These are phyloP conservation scores for Sisymbrium altissimum DNA, from an alignment of 345 rosid genomes.

Conservation along the genomic window DNA sequence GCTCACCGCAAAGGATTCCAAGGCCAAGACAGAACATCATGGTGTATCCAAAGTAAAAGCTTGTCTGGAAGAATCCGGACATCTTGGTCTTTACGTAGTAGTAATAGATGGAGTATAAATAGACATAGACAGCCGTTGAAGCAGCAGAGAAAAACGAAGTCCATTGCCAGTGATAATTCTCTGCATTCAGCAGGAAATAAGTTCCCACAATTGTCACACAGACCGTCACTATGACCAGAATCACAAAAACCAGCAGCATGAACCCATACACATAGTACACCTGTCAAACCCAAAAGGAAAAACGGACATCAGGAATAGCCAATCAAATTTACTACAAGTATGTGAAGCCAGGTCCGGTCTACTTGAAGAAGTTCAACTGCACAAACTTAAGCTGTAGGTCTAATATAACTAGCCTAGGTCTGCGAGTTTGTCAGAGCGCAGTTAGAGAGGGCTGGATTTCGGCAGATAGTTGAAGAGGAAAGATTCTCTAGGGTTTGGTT, in stretches of 20 bases:
- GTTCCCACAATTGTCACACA: conserved; percentile 95
- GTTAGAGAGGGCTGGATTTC: background rate
- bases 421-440: background rate
- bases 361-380: background rate
- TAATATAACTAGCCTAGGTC: background rate
- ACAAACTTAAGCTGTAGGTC: background rate
- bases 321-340: background rate
- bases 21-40: conserved; percentile 95
- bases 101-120: conserved; percentile 86
- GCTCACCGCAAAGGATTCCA: conserved; percentile 91
- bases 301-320: background rate
- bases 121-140: conserved; percentile 88
- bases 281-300: conserved; percentile 36
- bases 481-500: background rate
- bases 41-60: conserved; percentile 95
- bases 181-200: conserved; percentile 88
- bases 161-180: conserved; percentile 99
- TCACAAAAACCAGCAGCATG: conserved; percentile 85
- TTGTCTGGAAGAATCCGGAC: conserved; percentile 96
- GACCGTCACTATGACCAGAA: conserved; percentile 79
- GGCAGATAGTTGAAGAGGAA: background rate
- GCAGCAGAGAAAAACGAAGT: conserved; percentile 95
- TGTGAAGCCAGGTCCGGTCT: background rate
- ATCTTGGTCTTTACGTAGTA: conserved; percentile 90
- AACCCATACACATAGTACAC: conserved; percentile 94